Percentiles rank a stretch among this genome's conserved stretches.
Conservation (phyloP, 306 rosid genomes). For the Malus domestica region DNA sequence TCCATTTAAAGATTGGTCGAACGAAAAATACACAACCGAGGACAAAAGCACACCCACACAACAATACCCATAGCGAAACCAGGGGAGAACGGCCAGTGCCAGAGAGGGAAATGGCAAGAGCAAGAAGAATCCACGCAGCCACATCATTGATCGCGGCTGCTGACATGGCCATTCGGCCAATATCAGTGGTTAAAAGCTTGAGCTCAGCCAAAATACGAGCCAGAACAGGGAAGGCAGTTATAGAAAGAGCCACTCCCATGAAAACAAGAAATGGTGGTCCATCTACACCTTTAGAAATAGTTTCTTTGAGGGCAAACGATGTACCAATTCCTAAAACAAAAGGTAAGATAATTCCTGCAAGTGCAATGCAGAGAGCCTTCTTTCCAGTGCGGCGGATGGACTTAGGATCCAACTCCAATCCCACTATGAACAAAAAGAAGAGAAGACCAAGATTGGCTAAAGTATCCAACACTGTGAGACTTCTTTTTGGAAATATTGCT, state of each 20-base stretch:
- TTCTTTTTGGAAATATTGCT: slow-evolving; percentile 42
- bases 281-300: slow-evolving; percentile 42
- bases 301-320: slow-evolving; percentile 37
- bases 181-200: slow-evolving; percentile 71
- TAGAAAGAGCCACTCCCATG: slow-evolving; percentile 70
- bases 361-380: slow-evolving; percentile 48
- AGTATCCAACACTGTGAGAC: slow-evolving; percentile 57
- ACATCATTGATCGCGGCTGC: slow-evolving; percentile 93
- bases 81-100: slow-evolving; percentile 58
- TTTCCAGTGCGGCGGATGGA: slow-evolving; percentile 52
- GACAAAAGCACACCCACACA: slow-evolving; percentile 54
- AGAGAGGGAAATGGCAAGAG: slow-evolving; percentile 82
- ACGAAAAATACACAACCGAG: slow-evolving; percentile 25
- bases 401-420: slow-evolving; percentile 49
- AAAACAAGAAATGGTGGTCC: slow-evolving; percentile 53
- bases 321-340: slow-evolving; percentile 62
- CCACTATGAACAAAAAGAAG: slow-evolving; percentile 55
- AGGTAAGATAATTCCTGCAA: slow-evolving; percentile 56
- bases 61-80: slow-evolving; percentile 72
- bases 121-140: slow-evolving; percentile 90
- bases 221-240: slow-evolving; percentile 82
- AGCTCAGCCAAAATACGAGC: slow-evolving; percentile 91
- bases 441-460: slow-evolving; percentile 66
- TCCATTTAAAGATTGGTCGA: slow-evolving; percentile 62
- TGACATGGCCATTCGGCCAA: slow-evolving; percentile 84